Conservation (phyloP, 164 flowering plant genomes). For the Annona squamosa region DNA sequence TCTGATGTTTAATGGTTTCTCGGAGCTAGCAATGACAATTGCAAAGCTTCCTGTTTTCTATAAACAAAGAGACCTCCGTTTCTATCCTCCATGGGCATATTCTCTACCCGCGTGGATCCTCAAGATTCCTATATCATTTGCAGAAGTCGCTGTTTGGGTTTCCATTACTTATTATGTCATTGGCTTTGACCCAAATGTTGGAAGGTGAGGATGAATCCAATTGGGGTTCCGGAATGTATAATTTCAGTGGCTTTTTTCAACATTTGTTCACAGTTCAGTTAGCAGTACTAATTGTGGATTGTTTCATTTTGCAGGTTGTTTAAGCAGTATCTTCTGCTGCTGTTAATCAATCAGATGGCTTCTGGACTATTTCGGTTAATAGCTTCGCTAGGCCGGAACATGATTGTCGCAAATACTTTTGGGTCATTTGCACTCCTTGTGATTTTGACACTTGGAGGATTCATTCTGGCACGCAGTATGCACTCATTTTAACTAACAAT, state of each 20-base stretch:
- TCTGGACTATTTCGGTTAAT: constrained; percentile 12
- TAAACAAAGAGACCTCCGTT: constrained; percentile 18
- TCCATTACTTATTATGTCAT: constrained; percentile 13
- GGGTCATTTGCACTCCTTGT: constrained; percentile 15
- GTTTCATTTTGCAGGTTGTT: constrained; percentile 8
- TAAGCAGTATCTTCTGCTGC: constrained; percentile 7
- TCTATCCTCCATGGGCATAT: constrained; percentile 17
- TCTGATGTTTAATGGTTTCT: constrained; percentile 12
- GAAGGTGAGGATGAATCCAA: constrained; percentile 10
- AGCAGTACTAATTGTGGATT: not conserved
- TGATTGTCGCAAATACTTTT: constrained; percentile 18
- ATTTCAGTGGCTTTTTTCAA: not conserved
- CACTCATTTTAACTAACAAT: not conserved
- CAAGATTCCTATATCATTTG: constrained; percentile 14
- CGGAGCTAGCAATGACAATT: constrained; percentile 17
- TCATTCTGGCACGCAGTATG: constrained; percentile 13
- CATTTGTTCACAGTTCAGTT: not conserved
- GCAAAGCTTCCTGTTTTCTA: constrained; percentile 19
- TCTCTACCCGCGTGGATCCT: constrained; percentile 15
- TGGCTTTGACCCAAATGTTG: constrained; percentile 18
- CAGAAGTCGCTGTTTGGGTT: constrained; percentile 11
- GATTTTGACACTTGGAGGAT: constrained; percentile 14
- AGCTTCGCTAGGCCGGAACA: constrained; percentile 10
- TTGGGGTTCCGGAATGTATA: not conserved
- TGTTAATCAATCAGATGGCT: constrained; percentile 6